Conservation (phyloP, 306 rosid genomes). For the Dalbergia cochinchinensis region DNA sequence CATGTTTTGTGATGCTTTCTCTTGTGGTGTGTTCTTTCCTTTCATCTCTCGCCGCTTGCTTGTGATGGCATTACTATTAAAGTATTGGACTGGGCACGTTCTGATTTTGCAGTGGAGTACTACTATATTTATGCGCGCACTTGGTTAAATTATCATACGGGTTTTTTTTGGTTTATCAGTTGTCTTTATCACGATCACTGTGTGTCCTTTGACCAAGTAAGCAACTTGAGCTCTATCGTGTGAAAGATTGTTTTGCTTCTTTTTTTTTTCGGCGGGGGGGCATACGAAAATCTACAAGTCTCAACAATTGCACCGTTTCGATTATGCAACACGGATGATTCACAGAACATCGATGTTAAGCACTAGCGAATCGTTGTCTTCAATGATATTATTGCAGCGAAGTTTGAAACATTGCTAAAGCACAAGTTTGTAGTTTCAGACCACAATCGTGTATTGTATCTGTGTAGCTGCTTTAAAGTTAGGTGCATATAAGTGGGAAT, state of each 20-base stretch:
- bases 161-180: conserved; percentile 9
- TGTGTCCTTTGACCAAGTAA: conserved; percentile 41
- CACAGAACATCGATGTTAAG: background rate
- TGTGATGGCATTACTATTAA: conserved; percentile 21
- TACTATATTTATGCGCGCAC: conserved; percentile 14
- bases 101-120: conserved; percentile 35
- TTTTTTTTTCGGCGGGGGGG: too few relatives aligned
- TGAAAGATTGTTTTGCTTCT: background rate
- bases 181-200: conserved; percentile 15
- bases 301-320: conserved; percentile 3
- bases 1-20: background rate
- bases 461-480: background rate
- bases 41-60: background rate
- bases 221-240: conserved; percentile 3
- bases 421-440: background rate
- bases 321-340: background rate
- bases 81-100: conserved; percentile 9
- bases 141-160: conserved; percentile 30
- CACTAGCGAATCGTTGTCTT: background rate
- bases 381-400: background rate
- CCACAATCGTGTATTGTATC: background rate
- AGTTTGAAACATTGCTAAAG: background rate
- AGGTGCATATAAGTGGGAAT: background rate
- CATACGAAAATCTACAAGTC: background rate
- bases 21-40: background rate